phyloP scores from a whole-genome alignment of 306 rosid species.

The Begonia loranthoides region DNA sequence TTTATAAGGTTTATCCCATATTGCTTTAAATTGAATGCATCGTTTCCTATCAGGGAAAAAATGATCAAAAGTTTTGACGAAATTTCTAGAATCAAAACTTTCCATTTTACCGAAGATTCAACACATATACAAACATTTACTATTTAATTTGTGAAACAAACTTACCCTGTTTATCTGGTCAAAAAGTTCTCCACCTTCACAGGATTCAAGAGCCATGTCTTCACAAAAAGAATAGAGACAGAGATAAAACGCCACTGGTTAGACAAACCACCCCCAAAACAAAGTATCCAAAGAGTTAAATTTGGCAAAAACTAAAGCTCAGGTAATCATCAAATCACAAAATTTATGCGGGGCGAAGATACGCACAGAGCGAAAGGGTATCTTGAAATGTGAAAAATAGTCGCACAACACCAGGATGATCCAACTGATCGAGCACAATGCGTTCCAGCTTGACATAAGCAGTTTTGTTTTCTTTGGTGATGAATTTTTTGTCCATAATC shows the following conservation, averaged over 20 bases:
- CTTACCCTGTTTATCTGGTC: slow-evolving; percentile 99
- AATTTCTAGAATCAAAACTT: too few relatives aligned
- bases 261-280: not conserved
- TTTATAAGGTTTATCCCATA: too few relatives aligned
- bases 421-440: slow-evolving; percentile 85
- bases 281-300: not conserved
- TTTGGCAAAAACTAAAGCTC: not conserved
- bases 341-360: slow-evolving; percentile 11
- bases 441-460: slow-evolving; percentile 94
- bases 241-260: not conserved
- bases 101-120: too few relatives aligned
- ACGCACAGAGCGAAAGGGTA: slow-evolving; percentile 87
- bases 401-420: slow-evolving; percentile 91
- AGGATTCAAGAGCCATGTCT: slow-evolving; percentile 99
- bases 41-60: too few relatives aligned
- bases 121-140: too few relatives aligned
- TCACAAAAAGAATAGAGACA: slow-evolving; percentile 19
- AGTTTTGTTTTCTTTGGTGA: slow-evolving; percentile 90
- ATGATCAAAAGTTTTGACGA: too few relatives aligned
- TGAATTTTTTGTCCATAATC: slow-evolving; percentile 96
- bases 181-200: slow-evolving; percentile 99
- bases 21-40: too few relatives aligned
- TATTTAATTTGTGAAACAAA: slow-evolving; percentile 3
- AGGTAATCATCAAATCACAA: not conserved
- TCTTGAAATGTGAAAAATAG: slow-evolving; percentile 97